Conservation (phyloP, 352 stramenopile species). For the Phytophthora crassamura region DNA sequence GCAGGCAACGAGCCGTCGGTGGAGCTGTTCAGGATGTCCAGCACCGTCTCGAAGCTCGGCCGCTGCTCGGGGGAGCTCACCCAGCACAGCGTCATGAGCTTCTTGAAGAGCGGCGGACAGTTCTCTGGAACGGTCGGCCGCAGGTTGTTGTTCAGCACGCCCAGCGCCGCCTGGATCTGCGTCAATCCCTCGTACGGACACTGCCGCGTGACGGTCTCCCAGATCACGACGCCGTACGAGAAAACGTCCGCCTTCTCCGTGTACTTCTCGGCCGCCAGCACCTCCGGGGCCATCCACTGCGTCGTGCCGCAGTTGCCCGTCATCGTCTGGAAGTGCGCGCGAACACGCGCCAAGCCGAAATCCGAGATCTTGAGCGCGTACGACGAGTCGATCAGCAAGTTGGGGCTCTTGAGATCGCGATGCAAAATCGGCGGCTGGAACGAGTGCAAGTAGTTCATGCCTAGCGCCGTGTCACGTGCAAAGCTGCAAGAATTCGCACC, state of each 20-base stretch:
- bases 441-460: conserved; percentile 91
- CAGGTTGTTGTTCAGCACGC: conserved; percentile 89
- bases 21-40: conserved; percentile 73
- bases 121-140: conserved; percentile 80
- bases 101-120: conserved; percentile 82
- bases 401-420: conserved; percentile 88
- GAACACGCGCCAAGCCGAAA: conserved; percentile 84
- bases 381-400: conserved; percentile 78
- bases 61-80: conserved; percentile 75
- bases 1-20: conserved; percentile 32
- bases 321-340: conserved; percentile 90
- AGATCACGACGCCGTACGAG: conserved; percentile 87
- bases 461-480: conserved; percentile 77
- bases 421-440: conserved; percentile 89
- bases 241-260: conserved; percentile 91
- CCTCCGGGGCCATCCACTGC: conserved; percentile 89
- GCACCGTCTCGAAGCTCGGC: conserved; percentile 81
- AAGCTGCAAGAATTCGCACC: conserved; percentile 48
- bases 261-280: conserved; percentile 86
- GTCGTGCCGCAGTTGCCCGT: conserved; percentile 88
- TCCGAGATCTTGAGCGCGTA: conserved; percentile 92
- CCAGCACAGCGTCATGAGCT: conserved; percentile 89
- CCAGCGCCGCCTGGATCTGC: conserved; percentile 89
- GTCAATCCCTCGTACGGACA: conserved; percentile 93
- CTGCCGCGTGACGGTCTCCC: conserved; percentile 89